Evolutionary conservation across 2,329 filamentous ascomycete species (phyloP).

Genomic region (Penicillium oxalicum): DNA sequence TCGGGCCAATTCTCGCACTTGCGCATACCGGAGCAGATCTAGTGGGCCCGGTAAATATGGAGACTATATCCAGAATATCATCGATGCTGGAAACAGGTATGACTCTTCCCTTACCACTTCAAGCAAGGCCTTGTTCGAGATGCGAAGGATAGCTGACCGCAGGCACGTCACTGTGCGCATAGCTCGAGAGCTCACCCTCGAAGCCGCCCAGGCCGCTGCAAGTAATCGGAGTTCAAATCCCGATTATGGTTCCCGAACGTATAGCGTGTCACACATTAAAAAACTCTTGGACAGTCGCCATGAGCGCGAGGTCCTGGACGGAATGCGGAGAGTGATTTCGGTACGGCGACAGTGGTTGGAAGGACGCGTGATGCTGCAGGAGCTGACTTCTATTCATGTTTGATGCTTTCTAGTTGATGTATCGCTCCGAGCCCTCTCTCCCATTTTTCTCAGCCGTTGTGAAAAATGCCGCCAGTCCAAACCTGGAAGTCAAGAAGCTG

Average conservation of each 20-base stretch:
- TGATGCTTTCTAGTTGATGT: slow-evolving; percentile 74
- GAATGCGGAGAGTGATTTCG: slow-evolving; percentile 78
- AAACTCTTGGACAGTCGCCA: slow-evolving; percentile 90
- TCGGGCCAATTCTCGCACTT: slow-evolving; percentile 10
- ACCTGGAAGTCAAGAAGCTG: slow-evolving; percentile 92
- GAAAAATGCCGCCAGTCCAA: slow-evolving; percentile 93
- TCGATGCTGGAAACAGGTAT: slow-evolving; percentile 89
- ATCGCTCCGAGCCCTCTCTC: slow-evolving; percentile 77
- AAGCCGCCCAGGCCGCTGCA: slow-evolving; percentile 86
- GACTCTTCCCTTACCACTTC: slow-evolving; percentile 17
- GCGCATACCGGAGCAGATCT: slow-evolving; percentile 15
- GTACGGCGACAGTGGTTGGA: slow-evolving; percentile 44
- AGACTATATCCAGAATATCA: slow-evolving; percentile 91
- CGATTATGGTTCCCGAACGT: slow-evolving; percentile 55
- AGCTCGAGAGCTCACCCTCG: slow-evolving; percentile 96
- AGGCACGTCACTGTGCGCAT: slow-evolving; percentile 22
- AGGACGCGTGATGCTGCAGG: slow-evolving; percentile 2
- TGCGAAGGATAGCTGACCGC: slow-evolving; percentile 9
- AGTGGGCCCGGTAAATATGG: slow-evolving; percentile 55
- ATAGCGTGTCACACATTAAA: slow-evolving; percentile 81
- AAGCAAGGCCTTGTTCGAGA: slow-evolving; percentile 1
- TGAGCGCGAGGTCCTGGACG: slow-evolving; percentile 89
- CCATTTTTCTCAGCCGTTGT: slow-evolving; percentile 96
- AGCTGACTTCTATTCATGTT: slow-evolving; percentile 13
- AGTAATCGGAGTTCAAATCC: slow-evolving; percentile 46